phyloP scores from a whole-genome alignment of 495 filamentous ascomycete genomes.

The Platismatia glauca region DNA sequence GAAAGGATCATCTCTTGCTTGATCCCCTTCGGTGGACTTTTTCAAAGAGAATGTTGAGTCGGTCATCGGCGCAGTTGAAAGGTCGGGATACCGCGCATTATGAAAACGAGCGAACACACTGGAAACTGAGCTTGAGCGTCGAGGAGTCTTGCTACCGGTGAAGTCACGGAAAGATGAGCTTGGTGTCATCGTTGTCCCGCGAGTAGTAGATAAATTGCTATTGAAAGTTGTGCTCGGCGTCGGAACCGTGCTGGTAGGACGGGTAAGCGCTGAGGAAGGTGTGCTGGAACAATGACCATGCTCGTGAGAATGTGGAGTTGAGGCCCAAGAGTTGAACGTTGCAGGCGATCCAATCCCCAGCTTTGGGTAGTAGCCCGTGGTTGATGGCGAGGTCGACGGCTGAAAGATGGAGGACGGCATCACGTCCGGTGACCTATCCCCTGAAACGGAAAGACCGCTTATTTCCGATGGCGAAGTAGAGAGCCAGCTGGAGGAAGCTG shows the following conservation, averaged over 20 bases:
- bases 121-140: neutral
- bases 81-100: neutral
- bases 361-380: neutral
- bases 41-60: neutral
- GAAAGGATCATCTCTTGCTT: neutral
- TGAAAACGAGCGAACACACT: slow-evolving; percentile 1
- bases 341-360: neutral
- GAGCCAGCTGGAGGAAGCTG: neutral
- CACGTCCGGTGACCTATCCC: neutral
- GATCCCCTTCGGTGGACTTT: neutral
- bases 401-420: neutral
- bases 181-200: neutral
- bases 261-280: neutral
- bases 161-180: neutral
- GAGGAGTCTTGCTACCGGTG: neutral
- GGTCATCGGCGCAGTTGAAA: neutral
- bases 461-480: neutral
- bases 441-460: neutral
- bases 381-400: neutral
- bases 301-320: neutral
- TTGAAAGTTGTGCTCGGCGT: neutral
- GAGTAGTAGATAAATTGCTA: neutral
- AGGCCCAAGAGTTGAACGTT: neutral
- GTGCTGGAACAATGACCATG: neutral
- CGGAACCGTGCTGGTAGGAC: neutral